Base-by-base conservation (phyloP, 805 yeast species). In the Maudiozyma turicensis region DNA sequence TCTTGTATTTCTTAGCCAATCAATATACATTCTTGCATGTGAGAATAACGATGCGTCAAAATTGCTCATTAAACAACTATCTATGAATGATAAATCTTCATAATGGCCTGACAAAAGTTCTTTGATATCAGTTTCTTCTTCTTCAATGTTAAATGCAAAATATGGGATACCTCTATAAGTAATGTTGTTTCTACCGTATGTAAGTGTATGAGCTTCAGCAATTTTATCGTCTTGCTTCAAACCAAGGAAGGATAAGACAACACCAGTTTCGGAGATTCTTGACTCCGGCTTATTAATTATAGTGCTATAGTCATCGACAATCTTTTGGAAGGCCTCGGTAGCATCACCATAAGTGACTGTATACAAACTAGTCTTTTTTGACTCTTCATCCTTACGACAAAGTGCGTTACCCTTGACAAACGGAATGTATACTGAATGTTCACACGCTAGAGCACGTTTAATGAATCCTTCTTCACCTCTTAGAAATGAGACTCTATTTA, bases 11-110 rank as follows among this genome's bases (percentile, higher is more conserved):
- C 68, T 65, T 44, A 86, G 71, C 96, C 97, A 91, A 65, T 90
- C 95, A 48, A 89, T 60, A 60, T 81, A 85, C 81, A 85, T 87
- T 50, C 83, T 79, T 0, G 86, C 91, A 60, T 90, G 93, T 3
- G 95, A 82, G 54, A 78, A 82, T 26, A 88, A 61, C 3, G 87
- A 78, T 0, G 88, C 84, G 46, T 83, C 84, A 13, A 49, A 52
- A 43, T 64, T 64, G 3, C 54, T 40, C 41, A 67, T 43, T 7
- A 54, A 52, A 39, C 60, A 54, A 31, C 55, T 46, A 34, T 38
- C 44, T 28, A 32, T 54, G 37, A 37, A 54, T 40, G 34, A 33
- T 46, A 48, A 49, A 20, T 44, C 53, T 46, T 3, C 30, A 33
- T 45, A 47, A 8, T 55, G 52, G 6, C 20, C 9, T 5, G 40